Evolutionary conservation across 768 basidiomycete species (phyloP).

Genomic region (Lactarius quietus): DNA sequence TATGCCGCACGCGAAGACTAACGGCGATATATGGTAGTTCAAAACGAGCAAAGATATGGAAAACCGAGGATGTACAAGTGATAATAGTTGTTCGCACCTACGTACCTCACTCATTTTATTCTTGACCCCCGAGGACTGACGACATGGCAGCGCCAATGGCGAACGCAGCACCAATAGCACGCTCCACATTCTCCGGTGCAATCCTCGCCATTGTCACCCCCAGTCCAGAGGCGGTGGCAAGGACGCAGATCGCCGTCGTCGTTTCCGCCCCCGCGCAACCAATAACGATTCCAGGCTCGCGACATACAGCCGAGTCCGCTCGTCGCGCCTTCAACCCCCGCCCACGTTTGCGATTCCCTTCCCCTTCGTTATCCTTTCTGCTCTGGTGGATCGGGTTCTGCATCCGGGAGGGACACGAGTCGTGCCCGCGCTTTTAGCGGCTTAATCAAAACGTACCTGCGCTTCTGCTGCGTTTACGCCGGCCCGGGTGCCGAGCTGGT

Average conservation of each 20-base stretch:
- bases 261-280: too few species aligned
- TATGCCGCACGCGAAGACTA: too few species aligned
- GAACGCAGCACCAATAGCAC: slow-evolving; percentile 18
- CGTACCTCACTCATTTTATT: not conserved
- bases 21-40: not conserved
- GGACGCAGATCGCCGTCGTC: not conserved
- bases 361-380: not conserved
- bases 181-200: slow-evolving; percentile 13
- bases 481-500: not conserved
- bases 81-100: not conserved
- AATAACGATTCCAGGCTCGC: slow-evolving; percentile 5
- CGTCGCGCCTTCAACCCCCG: not conserved
- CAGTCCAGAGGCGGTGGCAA: not conserved
- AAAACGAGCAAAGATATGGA: not conserved
- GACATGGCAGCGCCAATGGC: not conserved
- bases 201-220: not conserved
- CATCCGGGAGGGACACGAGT: slow-evolving; percentile 3
- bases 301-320: not conserved
- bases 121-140: not conserved
- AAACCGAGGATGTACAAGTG: not conserved
- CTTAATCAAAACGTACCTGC: not conserved
- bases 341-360: too few species aligned
- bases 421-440: slow-evolving; percentile 12
- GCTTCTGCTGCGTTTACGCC: not conserved
- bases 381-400: not conserved